Percentiles rank a stretch among this genome's conserved stretches.
Evolutionary conservation across 1,284 basidiomycete genomes (phyloP).

Genomic region (Tylopilus sp.): DNA sequence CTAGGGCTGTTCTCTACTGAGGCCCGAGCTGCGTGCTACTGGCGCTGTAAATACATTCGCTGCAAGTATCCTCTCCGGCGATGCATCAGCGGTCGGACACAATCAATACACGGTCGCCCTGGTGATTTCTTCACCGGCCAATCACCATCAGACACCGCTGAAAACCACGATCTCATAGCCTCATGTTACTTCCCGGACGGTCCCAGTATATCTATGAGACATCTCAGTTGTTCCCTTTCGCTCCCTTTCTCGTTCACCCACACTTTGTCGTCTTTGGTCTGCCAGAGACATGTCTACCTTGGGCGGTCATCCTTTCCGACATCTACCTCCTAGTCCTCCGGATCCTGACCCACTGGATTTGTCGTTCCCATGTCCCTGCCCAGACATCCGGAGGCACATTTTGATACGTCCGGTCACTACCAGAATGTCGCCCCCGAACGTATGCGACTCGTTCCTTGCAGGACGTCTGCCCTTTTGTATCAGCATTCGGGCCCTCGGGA

Average conservation of each 20-base stretch:
- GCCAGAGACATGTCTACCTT: constrained; percentile 59
- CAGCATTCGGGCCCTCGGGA: constrained; percentile 64
- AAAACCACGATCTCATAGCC: constrained; percentile 26
- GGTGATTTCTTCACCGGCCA: constrained; percentile 35
- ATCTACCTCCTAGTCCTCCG: constrained; percentile 59
- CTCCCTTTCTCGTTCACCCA: neutral
- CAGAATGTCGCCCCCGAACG: constrained; percentile 40
- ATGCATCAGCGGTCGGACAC: neutral
- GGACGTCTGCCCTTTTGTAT: constrained; percentile 66
- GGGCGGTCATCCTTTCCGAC: constrained; percentile 57
- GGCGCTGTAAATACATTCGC: neutral
- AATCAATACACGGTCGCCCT: constrained; percentile 45
- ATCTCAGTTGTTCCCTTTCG: neutral
- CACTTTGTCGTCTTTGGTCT: neutral
- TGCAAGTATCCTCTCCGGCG: constrained; percentile 4
- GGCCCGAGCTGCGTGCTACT: neutral
- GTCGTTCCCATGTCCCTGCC: constrained; percentile 28
- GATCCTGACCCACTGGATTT: constrained; percentile 60
- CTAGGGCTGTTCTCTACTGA: too few species aligned
- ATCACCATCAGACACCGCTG: constrained; percentile 14
- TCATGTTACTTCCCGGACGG: constrained; percentile 28
- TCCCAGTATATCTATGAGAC: constrained; percentile 10
- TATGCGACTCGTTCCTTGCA: constrained; percentile 53
- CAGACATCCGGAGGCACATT: constrained; percentile 32
- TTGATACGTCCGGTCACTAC: constrained; percentile 20